These are phyloP conservation scores for Diplosphaera chodatii DNA, from an alignment of 139 green algal genomes.

Conservation along the genomic window DNA sequence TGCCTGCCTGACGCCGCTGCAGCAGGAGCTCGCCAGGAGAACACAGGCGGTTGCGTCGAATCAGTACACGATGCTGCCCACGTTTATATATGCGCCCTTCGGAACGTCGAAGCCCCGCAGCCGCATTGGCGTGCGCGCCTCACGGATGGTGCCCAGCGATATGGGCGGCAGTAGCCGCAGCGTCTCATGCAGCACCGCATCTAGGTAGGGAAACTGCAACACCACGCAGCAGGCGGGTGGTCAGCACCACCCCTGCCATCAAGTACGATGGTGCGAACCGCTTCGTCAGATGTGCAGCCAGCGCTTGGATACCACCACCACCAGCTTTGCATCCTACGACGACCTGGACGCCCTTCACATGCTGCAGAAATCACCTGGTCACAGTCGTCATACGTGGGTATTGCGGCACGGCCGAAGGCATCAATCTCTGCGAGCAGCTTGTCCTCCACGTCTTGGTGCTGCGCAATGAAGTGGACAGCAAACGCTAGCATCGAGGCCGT, in stretches of 20 bases:
- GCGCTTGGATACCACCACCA: too few species aligned
- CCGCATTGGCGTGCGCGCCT: not conserved
- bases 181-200: constrained; percentile 45
- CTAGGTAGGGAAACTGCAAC: constrained; percentile 28
- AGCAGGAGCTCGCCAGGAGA: too few species aligned
- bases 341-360: too few species aligned
- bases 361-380: not conserved
- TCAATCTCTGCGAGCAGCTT: constrained; percentile 8
- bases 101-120: constrained; percentile 1
- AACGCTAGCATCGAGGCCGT: constrained; percentile 31
- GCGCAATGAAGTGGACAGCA: constrained; percentile 26
- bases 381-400: constrained; percentile 5
- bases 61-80: not conserved
- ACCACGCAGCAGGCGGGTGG: too few species aligned
- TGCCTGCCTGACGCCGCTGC: too few species aligned
- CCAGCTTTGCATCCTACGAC: too few species aligned
- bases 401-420: not conserved
- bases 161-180: constrained; percentile 48
- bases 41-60: not conserved
- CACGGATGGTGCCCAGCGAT: not conserved
- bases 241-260: too few species aligned
- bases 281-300: too few species aligned
- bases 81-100: constrained; percentile 4
- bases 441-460: constrained; percentile 2
- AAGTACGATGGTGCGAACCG: too few species aligned